A percentile compares a stretch with the other conserved stretches of the same genome.
Evolutionary conservation across 1,284 basidiomycete species (phyloP).

Genomic region (Chondrostereum purpureum): DNA sequence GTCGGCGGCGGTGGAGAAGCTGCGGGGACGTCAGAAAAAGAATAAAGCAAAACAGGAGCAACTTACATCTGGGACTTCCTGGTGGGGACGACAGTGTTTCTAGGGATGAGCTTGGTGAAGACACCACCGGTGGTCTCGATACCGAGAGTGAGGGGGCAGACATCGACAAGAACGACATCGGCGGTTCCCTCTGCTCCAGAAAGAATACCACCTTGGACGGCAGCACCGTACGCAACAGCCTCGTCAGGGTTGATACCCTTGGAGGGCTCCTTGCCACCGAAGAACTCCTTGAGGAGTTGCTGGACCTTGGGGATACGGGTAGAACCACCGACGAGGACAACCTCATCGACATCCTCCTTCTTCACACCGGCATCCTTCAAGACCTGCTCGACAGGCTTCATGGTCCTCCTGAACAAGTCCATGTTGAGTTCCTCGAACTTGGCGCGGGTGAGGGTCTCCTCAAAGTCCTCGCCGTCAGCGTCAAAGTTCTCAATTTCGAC

Average conservation of each 20-base stretch:
- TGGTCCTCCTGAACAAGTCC: slow-evolving; percentile 98
- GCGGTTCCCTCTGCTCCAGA: slow-evolving; percentile 79
- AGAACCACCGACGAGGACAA: slow-evolving; percentile 93
- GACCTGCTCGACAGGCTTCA: slow-evolving; percentile 99
- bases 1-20: slow-evolving; percentile 94
- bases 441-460: slow-evolving; percentile 93
- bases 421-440: slow-evolving; percentile 99
- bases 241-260: slow-evolving; percentile 96
- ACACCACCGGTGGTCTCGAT: slow-evolving; percentile 99
- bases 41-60: background rate
- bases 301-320: slow-evolving; percentile 99
- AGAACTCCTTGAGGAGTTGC: slow-evolving; percentile 92
- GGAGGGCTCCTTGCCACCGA: slow-evolving; percentile 85
- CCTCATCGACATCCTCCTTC: slow-evolving; percentile 94
- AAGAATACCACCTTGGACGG: slow-evolving; percentile 96
- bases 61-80: slow-evolving; percentile 90
- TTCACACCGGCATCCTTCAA: slow-evolving; percentile 96
- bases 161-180: slow-evolving; percentile 92
- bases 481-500: slow-evolving; percentile 94
- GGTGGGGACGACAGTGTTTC: slow-evolving; percentile 97
- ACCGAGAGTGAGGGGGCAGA: slow-evolving; percentile 91
- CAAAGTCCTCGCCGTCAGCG: slow-evolving; percentile 93
- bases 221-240: slow-evolving; percentile 94
- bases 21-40: slow-evolving; percentile 18
- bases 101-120: slow-evolving; percentile 94